Evolutionary conservation across 106 monocot genomes (phyloP).

Genomic region (Chionographis japonica): DNA sequence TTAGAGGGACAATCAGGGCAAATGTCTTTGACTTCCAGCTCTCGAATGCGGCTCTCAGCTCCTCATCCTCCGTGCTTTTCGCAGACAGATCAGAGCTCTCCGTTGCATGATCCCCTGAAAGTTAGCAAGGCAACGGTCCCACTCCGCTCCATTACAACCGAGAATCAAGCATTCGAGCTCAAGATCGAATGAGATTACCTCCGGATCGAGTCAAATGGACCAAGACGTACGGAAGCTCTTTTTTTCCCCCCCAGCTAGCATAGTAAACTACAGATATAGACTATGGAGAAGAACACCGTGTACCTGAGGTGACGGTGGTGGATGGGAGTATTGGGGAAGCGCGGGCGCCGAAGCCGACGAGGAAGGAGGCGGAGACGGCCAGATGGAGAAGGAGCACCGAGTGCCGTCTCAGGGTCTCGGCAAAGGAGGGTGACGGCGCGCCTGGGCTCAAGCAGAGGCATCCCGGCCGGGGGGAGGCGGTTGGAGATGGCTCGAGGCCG

Average conservation of each 20-base stretch:
- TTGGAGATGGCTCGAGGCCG: background rate
- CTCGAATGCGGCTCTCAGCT: slow-evolving; percentile 57
- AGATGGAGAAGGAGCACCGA: slow-evolving; percentile 19
- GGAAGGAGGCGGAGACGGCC: slow-evolving; percentile 22
- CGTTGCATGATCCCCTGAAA: slow-evolving; percentile 6
- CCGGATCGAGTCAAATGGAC: background rate
- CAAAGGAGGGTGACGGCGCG: background rate
- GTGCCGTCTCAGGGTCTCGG: background rate
- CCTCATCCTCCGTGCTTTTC: slow-evolving; percentile 38
- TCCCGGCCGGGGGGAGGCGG: background rate
- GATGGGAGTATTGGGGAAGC: background rate
- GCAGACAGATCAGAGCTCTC: slow-evolving; percentile 8
- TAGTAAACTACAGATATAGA: background rate
- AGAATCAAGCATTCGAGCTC: background rate
- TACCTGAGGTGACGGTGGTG: slow-evolving; percentile 14
- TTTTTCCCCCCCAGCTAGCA: background rate
- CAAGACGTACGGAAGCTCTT: no score
- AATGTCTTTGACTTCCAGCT: slow-evolving; percentile 80
- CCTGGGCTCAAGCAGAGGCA: background rate
- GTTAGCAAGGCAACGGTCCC: background rate
- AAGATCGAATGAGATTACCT: background rate
- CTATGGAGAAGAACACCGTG: background rate
- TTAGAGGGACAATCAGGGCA: slow-evolving; percentile 74
- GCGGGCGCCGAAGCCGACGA: slow-evolving; percentile 32
- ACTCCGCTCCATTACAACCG: background rate